phyloP scores from a whole-genome alignment of 129 eudicot species.

The Apium graveolens region DNA sequence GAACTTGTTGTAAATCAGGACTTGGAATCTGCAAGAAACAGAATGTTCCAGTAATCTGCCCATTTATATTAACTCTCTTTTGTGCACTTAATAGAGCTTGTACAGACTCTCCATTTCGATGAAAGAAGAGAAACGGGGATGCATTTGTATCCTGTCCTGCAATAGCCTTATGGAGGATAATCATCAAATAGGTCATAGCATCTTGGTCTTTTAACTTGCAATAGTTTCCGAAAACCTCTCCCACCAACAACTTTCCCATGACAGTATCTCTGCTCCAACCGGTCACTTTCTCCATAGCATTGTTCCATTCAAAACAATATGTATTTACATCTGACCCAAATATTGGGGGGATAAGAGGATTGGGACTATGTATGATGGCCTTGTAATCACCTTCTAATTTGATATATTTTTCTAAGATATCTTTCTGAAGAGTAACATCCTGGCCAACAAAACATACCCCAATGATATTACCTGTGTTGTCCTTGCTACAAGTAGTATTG shows the following conservation, averaged over 20 bases:
- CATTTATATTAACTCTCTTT: constrained; percentile 64
- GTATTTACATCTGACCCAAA: constrained; percentile 94
- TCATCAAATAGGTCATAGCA: constrained; percentile 87
- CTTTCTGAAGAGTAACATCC: constrained; percentile 79
- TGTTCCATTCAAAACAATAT: constrained; percentile 88
- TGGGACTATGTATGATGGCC: constrained; percentile 82
- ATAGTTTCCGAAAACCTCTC: constrained; percentile 83
- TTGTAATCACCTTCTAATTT: constrained; percentile 88
- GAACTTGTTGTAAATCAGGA: constrained; percentile 42
- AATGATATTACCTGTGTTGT: constrained; percentile 49
- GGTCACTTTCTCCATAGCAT: constrained; percentile 91
- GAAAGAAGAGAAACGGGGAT: constrained; percentile 69
- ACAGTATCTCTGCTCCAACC: constrained; percentile 67
- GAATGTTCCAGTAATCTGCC: constrained; percentile 65
- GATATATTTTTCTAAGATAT: constrained; percentile 79
- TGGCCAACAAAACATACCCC: constrained; percentile 99
- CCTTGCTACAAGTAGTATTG: constrained; percentile 92
- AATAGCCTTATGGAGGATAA: constrained; percentile 80
- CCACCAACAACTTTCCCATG: constrained; percentile 75
- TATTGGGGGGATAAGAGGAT: constrained; percentile 87
- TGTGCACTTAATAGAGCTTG: constrained; percentile 91
- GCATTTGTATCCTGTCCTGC: constrained; percentile 70
- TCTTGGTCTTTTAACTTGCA: constrained; percentile 83
- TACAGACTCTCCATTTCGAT: constrained; percentile 62
- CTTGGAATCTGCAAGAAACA: constrained; percentile 87